phyloP scores from a whole-genome alignment of 805 yeast genomes.

The Lachancea mirantina region DNA sequence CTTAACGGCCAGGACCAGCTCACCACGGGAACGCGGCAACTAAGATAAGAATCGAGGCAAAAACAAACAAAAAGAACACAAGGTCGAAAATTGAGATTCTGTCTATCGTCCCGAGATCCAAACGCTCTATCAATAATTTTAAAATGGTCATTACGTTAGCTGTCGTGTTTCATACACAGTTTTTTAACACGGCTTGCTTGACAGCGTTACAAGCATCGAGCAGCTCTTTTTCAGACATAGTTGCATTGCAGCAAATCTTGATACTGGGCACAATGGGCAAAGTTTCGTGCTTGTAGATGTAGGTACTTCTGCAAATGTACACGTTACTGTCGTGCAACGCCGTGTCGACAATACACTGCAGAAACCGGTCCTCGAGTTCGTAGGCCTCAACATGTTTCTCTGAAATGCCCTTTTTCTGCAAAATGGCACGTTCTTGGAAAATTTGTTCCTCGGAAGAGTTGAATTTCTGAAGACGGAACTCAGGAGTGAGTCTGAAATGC shows the following conservation, averaged over 20 bases:
- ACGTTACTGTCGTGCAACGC: conserved; percentile 45
- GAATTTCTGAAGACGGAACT: conserved; percentile 28
- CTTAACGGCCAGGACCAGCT: too few species aligned
- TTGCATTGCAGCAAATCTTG: conserved; percentile 43
- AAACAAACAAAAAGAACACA: background rate
- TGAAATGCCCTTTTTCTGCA: conserved; percentile 29
- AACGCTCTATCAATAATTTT: too few species aligned
- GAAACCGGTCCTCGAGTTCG: conserved; percentile 46
- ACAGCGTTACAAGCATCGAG: conserved; percentile 36
- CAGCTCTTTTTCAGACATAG: conserved; percentile 40
- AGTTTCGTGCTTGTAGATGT: conserved; percentile 64
- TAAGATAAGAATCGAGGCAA: too few species aligned
- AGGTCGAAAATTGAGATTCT: background rate
- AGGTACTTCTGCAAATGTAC: conserved; percentile 57
- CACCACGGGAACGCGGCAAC: too few species aligned
- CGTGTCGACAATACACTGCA: conserved; percentile 60
- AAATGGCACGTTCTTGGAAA: conserved; percentile 18
- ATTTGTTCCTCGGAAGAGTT: conserved; percentile 23
- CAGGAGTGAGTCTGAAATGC: conserved; percentile 52
- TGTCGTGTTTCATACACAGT: conserved; percentile 14
- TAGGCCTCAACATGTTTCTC: conserved; percentile 31
- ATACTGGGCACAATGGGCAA: conserved; percentile 62
- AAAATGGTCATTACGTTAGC: too few species aligned
- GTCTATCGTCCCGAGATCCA: too few species aligned
- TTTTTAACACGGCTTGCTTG: conserved; percentile 23